These are phyloP conservation scores for Phytophthora podocarpi DNA, from an alignment of 352 stramenopile species.

Conservation along the genomic window DNA sequence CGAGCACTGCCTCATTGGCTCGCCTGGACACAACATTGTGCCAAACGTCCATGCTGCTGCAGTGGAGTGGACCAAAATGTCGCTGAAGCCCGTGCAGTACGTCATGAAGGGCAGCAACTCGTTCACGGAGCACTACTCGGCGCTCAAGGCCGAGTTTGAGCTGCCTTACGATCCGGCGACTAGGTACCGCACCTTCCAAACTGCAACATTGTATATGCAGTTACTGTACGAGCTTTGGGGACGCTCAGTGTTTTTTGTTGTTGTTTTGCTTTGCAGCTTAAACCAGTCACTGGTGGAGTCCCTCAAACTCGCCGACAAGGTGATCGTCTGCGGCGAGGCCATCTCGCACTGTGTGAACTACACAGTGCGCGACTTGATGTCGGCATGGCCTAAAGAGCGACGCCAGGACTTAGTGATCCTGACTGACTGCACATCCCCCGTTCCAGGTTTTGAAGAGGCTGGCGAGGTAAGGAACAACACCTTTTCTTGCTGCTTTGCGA, in stretches of 20 bases:
- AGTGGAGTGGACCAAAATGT: slow-evolving; percentile 82
- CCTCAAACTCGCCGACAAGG: slow-evolving; percentile 83
- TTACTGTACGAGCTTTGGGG: no score
- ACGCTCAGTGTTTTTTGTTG: no score
- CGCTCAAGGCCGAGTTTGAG: slow-evolving; percentile 93
- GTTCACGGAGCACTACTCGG: slow-evolving; percentile 97
- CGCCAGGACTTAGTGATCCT: slow-evolving; percentile 74
- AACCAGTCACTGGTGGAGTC: slow-evolving; percentile 87
- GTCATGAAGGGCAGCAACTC: slow-evolving; percentile 95
- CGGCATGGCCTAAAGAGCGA: slow-evolving; percentile 81
- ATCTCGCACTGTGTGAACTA: slow-evolving; percentile 98
- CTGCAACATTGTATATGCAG: no score
- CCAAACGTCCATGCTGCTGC: slow-evolving; percentile 81
- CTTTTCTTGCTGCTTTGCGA: slow-evolving; percentile 13
- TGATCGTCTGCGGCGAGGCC: slow-evolving; percentile 95
- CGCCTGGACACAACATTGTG: slow-evolving; percentile 90
- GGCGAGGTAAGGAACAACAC: slow-evolving; percentile 48
- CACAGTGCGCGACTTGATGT: slow-evolving; percentile 92
- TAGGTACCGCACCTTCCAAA: slow-evolving; percentile 36
- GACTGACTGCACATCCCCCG: slow-evolving; percentile 74
- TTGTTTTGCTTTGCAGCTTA: slow-evolving; percentile 53
- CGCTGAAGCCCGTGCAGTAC: slow-evolving; percentile 77
- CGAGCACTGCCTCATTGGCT: slow-evolving; percentile 96
- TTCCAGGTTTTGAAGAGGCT: slow-evolving; percentile 72
- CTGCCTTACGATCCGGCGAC: slow-evolving; percentile 72